Evolutionary conservation across 1,139 yeast genomes (phyloP).

Genomic region (Yamadazyma friedrichii): DNA sequence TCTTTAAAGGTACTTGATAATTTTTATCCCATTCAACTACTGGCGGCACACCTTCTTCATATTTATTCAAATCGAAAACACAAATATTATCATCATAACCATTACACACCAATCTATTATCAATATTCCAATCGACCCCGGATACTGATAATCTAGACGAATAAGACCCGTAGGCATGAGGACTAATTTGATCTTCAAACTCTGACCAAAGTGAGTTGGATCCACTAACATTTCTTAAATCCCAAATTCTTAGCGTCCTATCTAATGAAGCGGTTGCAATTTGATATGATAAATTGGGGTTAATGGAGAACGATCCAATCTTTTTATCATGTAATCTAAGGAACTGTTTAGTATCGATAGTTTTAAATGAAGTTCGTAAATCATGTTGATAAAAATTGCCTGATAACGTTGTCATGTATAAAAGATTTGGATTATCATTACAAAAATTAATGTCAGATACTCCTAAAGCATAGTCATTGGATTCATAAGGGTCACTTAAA

Average conservation of each 20-base stretch:
- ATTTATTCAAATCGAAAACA: conserved; percentile 34
- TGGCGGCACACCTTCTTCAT: conserved; percentile 14
- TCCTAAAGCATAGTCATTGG: conserved; percentile 44
- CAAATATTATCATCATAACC: conserved; percentile 89
- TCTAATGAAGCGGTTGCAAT: conserved; percentile 89
- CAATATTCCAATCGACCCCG: conserved; percentile 78
- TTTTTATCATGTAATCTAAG: conserved; percentile 80
- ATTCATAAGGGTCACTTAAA: conserved; percentile 49
- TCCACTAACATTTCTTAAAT: conserved; percentile 54
- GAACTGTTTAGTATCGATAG: conserved; percentile 29
- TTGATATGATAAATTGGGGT: conserved; percentile 59
- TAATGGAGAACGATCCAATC: conserved; percentile 82
- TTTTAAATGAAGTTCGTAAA: conserved; percentile 45
- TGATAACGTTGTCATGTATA: conserved; percentile 72
- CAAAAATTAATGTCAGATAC: conserved; percentile 60
- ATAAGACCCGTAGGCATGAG: conserved; percentile 62
- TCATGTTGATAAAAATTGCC: conserved; percentile 80
- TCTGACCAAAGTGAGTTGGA: conserved; percentile 41
- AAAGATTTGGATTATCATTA: conserved; percentile 43
- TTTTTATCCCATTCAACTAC: conserved; percentile 29
- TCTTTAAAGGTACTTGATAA: conserved; percentile 18
- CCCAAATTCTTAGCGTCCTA: conserved; percentile 83
- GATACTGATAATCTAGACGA: conserved; percentile 78
- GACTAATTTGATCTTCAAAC: conserved; percentile 37
- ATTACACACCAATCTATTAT: conserved; percentile 79